Conservation (phyloP, 257 asterid genomes). For the Leptodermis oblonga region DNA sequence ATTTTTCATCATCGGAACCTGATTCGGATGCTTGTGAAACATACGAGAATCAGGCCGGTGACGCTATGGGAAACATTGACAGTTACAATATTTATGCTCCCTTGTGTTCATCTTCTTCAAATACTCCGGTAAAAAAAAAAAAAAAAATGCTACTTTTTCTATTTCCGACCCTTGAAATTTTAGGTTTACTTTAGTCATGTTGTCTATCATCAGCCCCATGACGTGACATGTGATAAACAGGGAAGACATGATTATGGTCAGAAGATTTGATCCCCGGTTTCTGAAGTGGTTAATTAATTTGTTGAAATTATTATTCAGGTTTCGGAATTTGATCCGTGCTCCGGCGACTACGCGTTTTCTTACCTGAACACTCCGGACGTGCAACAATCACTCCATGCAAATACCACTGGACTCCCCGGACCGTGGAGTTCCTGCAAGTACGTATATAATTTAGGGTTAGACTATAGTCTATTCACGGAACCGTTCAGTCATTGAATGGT, state of each 20-base stretch:
- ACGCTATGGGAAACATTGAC: constrained; percentile 21
- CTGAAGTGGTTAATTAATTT: not conserved
- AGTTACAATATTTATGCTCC: constrained; percentile 49
- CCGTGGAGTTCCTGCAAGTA: constrained; percentile 52
- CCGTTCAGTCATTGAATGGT: no score
- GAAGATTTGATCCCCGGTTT: no score
- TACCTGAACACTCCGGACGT: constrained; percentile 46
- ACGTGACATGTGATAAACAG: no score
- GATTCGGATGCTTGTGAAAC: constrained; percentile 24
- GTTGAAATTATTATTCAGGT: constrained; percentile 20
- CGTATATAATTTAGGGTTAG: not conserved
- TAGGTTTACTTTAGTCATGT: no score
- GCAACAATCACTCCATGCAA: constrained; percentile 52
- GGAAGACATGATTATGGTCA: no score
- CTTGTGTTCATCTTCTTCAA: constrained; percentile 28
- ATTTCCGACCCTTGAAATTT: not conserved
- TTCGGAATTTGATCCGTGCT: constrained; percentile 57
- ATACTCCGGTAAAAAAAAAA: not conserved
- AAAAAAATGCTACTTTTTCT: not conserved
- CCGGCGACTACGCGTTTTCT: constrained; percentile 21
- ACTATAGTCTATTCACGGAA: no score
- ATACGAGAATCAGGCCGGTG: constrained; percentile 15
- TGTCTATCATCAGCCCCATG: no score
- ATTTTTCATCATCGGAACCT: constrained; percentile 26
- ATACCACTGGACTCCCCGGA: constrained; percentile 35